phyloP scores from a whole-genome alignment of 805 yeast species.

The Soucietia sequanensis region DNA sequence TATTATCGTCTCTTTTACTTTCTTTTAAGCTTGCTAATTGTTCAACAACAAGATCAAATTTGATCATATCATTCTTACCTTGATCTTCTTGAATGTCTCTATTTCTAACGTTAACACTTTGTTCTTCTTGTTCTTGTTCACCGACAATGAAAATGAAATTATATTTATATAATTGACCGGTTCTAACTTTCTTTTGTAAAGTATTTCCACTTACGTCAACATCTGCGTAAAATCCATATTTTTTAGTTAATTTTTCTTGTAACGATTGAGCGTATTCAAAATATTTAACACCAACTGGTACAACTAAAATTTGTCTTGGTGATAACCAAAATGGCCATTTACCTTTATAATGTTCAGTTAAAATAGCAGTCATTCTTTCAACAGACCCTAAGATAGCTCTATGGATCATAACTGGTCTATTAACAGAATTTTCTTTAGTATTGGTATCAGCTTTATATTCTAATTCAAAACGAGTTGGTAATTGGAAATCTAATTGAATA shows the following conservation, averaged over 20 bases:
- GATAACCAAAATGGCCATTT: conserved; percentile 99
- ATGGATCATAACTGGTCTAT: conserved; percentile 98
- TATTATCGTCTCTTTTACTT: conserved; percentile 74
- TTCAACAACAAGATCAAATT: conserved; percentile 66
- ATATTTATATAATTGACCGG: conserved; percentile 90
- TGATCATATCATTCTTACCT: conserved; percentile 83
- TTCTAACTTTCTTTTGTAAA: conserved; percentile 96
- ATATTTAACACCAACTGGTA: conserved; percentile 95
- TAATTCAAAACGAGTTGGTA: conserved; percentile 90
- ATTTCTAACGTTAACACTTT: conserved; percentile 91
- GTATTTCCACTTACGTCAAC: conserved; percentile 95
- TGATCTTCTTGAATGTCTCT: conserved; percentile 93
- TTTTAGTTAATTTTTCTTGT: conserved; percentile 59
- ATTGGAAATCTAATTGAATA: conserved; percentile 97
- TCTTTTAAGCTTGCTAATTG: conserved; percentile 68
- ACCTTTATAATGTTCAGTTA: conserved; percentile 97
- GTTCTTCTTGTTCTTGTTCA: conserved; percentile 79
- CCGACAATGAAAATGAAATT: conserved; percentile 97
- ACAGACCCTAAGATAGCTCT: conserved; percentile 98
- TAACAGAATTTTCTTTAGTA: conserved; percentile 55
- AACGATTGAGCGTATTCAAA: conserved; percentile 86
- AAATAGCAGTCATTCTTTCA: conserved; percentile 98
- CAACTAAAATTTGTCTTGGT: conserved; percentile 96
- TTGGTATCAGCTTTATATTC: conserved; percentile 69
- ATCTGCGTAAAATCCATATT: conserved; percentile 84